A percentile compares a stretch with the other conserved stretches of the same genome.
Conservation (phyloP, 331 rosid genomes). For the Pyrus hybrid region DNA sequence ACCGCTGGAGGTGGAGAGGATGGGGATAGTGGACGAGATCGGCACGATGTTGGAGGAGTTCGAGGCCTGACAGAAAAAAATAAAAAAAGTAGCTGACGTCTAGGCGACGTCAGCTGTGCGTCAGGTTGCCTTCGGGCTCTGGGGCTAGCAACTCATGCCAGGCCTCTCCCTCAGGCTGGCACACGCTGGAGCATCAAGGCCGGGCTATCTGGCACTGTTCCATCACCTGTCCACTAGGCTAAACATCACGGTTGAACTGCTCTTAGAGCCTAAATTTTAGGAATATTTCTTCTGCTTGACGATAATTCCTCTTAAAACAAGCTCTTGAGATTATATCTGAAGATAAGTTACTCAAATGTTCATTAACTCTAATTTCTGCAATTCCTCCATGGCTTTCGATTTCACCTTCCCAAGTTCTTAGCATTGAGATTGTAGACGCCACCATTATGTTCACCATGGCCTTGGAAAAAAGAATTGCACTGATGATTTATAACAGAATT, state of each 20-base stretch:
- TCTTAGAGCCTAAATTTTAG: conserved; percentile 10
- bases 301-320: conserved; percentile 34
- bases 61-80: conserved; percentile 15
- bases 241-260: too few relatives aligned
- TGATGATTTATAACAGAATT: neutral
- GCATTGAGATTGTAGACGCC: conserved; percentile 15
- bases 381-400: conserved; percentile 16
- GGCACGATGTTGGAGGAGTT: conserved; percentile 75
- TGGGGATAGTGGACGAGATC: conserved; percentile 59
- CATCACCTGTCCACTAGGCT: too few relatives aligned
- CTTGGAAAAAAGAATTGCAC: neutral
- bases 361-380: conserved; percentile 25
- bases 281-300: conserved; percentile 26
- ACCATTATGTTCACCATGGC: conserved; percentile 26
- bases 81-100: too few relatives aligned
- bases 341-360: conserved; percentile 24
- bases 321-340: conserved; percentile 39
- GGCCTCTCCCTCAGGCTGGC: too few relatives aligned
- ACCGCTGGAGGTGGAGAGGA: conserved; percentile 36
- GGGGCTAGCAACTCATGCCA: too few relatives aligned
- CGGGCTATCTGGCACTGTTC: too few relatives aligned
- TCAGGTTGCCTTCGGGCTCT: too few relatives aligned
- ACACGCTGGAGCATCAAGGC: too few relatives aligned
- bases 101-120: too few relatives aligned
- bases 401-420: conserved; percentile 18